phyloP scores from a whole-genome alignment of 768 basidiomycete genomes.

The Tylopilus sp. region DNA sequence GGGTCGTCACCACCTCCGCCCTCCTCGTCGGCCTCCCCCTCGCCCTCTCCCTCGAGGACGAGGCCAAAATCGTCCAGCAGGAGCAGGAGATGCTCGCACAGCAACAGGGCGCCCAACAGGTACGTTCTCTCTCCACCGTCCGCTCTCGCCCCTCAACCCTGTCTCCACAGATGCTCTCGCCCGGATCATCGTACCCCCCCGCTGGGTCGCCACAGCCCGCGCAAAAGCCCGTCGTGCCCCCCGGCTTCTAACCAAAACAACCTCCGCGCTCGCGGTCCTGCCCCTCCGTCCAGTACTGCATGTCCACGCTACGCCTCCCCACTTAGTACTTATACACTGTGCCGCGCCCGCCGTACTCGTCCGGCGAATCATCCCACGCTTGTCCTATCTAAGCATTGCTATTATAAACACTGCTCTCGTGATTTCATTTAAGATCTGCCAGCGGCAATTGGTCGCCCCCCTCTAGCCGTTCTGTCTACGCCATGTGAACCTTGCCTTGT shows the following conservation, averaged over 20 bases:
- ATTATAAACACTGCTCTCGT: slow-evolving; percentile 28
- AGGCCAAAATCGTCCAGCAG: slow-evolving; percentile 90
- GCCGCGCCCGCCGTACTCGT: slow-evolving; percentile 12
- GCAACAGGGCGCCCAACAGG: slow-evolving; percentile 90
- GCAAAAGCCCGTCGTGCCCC: slow-evolving; percentile 68
- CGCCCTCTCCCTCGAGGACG: slow-evolving; percentile 92
- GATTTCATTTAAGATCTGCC: slow-evolving; percentile 11
- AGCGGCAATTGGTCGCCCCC: slow-evolving; percentile 29
- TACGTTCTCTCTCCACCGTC: slow-evolving; percentile 33
- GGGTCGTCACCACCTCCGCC: slow-evolving; percentile 93
- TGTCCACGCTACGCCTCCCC: too few species aligned
- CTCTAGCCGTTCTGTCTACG: slow-evolving; percentile 8
- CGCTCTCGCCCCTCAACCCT: slow-evolving; percentile 8
- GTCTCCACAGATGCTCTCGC: slow-evolving; percentile 65
- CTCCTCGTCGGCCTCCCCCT: slow-evolving; percentile 91
- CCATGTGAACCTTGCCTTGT: slow-evolving; percentile 19
- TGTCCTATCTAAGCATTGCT: slow-evolving; percentile 27
- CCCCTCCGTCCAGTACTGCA: too few species aligned
- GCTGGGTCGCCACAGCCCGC: slow-evolving; percentile 36
- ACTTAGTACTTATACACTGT: slow-evolving; percentile 13
- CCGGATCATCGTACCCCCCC: slow-evolving; percentile 53
- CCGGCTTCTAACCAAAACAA: slow-evolving; percentile 68
- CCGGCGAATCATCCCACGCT: slow-evolving; percentile 11
- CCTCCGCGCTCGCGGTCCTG: too few species aligned
- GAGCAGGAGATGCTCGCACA: slow-evolving; percentile 93